Percentiles rank a stretch among this genome's conserved stretches.
Conservation (phyloP, 208 protist species). For the Acanthamoeba healyi region DNA sequence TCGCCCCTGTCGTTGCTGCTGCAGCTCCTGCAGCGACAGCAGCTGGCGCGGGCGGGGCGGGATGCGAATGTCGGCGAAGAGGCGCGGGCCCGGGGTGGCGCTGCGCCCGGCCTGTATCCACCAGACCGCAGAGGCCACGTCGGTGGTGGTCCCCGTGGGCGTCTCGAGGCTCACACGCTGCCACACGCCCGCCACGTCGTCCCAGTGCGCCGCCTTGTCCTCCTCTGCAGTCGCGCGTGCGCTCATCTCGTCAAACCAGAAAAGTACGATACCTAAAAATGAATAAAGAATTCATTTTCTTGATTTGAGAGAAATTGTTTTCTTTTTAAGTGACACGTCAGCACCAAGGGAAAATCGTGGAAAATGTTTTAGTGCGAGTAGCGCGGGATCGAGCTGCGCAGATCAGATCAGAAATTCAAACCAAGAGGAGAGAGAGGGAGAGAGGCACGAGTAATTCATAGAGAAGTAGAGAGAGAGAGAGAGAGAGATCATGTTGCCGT, state of each 20-base stretch:
- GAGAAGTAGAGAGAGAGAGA: neutral
- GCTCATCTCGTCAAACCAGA: too few relatives aligned
- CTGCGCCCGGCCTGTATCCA: neutral
- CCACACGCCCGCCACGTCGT: neutral
- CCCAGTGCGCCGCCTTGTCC: neutral
- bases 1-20: too few relatives aligned
- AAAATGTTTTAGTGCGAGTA: neutral
- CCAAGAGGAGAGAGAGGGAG: too few relatives aligned
- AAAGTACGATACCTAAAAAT: too few relatives aligned
- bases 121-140: constrained; percentile 3
- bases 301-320: too few relatives aligned
- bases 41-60: neutral
- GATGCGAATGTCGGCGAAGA: constrained; percentile 30
- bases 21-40: too few relatives aligned
- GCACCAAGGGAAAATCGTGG: neutral
- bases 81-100: neutral
- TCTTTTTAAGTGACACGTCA: too few relatives aligned
- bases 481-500: neutral
- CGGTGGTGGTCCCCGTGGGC: neutral
- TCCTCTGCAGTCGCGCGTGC: too few relatives aligned
- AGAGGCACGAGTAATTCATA: too few relatives aligned
- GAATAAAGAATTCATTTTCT: too few relatives aligned
- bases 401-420: too few relatives aligned
- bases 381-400: too few relatives aligned
- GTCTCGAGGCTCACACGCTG: constrained; percentile 9